Evolutionary conservation across 2,329 filamentous ascomycete genomes (phyloP), one percentile per base, ranked within the genome.

Genomic region (Grosmannia clavigera): DNA sequence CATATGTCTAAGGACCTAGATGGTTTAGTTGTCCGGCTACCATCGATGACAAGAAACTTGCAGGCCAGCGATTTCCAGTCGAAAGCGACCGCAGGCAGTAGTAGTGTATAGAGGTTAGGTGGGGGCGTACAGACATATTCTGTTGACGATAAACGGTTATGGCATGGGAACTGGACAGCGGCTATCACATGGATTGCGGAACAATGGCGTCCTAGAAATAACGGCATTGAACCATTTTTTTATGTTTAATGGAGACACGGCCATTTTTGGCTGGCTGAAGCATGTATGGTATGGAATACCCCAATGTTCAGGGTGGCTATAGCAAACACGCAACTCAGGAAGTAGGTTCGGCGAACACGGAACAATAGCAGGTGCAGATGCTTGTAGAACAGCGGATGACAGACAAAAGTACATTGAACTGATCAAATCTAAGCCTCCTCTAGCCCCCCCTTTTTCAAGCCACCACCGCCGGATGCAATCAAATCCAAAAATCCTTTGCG

Each of bases 401-500:
- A 46, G 7, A 46, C 19, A 22, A 7, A 46, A 22, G 6, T 46
- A 46, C 40, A 46, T 22, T 46, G 40, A 46, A 5, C 40, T 9
- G 19, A 46, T 6, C 6, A 43, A 12, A 46, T 19, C 31, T 55
- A 81, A 40, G 81, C 81, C 70, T 84, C 81, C 68, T 83, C 81
- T 58, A 85, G 68, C 5, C 72, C 78, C 7, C 79, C 78, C 73
- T 82, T 83, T 68, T 83, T 85, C 66, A 83, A 64, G 27, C 76
- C 77, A 0, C 82, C 81, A 12, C 83, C 82, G 25, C 82, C 81
- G 2, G 79, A 81, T 4, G 83, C 82, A 70, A 99, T 96, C 71
- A 97, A 75, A 63, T 97, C 92, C 71, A 99, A 74, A 75, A 97
- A 99, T 0, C 92, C 92, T 75, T 96, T 89, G 76, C 95, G 95